Percentiles rank a stretch among this genome's conserved stretches.
phyloP scores from a whole-genome alignment of 192 early-diverging fungal genomes.

The Entrophospora sp. region DNA sequence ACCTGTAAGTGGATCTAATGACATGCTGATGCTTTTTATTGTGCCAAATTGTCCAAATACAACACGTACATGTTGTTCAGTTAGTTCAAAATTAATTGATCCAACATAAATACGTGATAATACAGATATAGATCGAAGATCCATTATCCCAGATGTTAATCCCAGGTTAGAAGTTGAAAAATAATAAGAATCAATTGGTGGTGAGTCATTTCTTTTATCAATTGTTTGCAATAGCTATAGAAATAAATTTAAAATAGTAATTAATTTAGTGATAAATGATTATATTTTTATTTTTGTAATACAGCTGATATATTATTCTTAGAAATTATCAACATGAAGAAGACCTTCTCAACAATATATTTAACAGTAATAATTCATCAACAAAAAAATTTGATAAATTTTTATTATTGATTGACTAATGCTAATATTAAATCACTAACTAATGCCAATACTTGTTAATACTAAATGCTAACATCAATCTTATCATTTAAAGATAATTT shows the following conservation, averaged over 20 bases:
- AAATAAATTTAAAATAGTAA: not conserved
- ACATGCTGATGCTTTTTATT: conserved; percentile 70
- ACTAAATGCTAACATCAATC: too few relatives aligned
- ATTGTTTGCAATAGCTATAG: conserved; percentile 19
- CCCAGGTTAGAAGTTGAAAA: conserved; percentile 21
- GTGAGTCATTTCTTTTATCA: conserved; percentile 2
- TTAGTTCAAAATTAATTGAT: conserved; percentile 80
- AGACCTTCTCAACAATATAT: too few relatives aligned
- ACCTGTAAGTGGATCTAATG: conserved; percentile 61
- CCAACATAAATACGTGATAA: conserved; percentile 62
- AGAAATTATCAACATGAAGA: too few relatives aligned
- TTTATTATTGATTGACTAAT: too few relatives aligned
- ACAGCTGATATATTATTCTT: not conserved
- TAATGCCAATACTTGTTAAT: too few relatives aligned
- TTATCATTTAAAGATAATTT: too few relatives aligned
- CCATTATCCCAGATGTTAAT: conserved; percentile 21
- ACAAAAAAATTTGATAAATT: too few relatives aligned
- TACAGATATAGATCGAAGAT: conserved; percentile 26
- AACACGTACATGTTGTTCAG: conserved; percentile 65
- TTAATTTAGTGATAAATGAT: not conserved
- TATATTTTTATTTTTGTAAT: not conserved
- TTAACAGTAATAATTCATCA: too few relatives aligned
- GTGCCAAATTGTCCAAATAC: conserved; percentile 74
- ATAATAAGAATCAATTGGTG: conserved; percentile 11
- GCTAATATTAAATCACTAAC: too few relatives aligned